Base-by-base conservation (phyloP, 768 basidiomycete genomes). In the Panus rudis region DNA sequence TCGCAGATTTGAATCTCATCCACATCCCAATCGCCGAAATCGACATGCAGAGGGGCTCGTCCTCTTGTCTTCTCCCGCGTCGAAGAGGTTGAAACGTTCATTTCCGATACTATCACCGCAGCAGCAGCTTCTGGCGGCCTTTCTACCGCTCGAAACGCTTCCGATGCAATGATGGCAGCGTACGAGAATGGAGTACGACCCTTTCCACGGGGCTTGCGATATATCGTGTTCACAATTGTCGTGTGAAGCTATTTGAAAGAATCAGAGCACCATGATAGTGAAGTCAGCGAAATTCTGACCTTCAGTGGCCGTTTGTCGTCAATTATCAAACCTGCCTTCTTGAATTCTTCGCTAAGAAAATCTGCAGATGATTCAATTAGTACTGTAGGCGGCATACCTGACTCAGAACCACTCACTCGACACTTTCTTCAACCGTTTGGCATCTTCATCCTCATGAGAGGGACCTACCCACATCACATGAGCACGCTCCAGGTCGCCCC, bases 1-100 rank as follows among this genome's bases (percentile, higher is more conserved):
- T 70, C 65, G 64, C 82, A 86, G 24, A 86, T 64, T 55, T 85
- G 76, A 10, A 85, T 60, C 49, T 78, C 74, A 24, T 69, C 57
- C 6, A 83, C 71, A 1, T 53, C 39, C 66, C 76, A 83, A 1
- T 61, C 52, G 0, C 84, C 83, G 17, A 84, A 65, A 26, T 75
- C 51, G 19, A 78, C 67, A 4, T 45, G 40, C 33, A 63, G 54
- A 14, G 57, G 66, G 14, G 10, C 26, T 35, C 20, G 26, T 2
- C 30, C 51, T 44, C 35, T 48, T 20, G 32, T 20, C 16, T n/a
- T n/a, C n/a, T n/a, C n/a, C n/a, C 14, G 22, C 30, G 20, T 7
- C n/a, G 12, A 17, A 20, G 13, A 28, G 13, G 16, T n/a, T 16
- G 16, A n/a, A 8, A 20, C 13, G 8, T 37, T 4, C 5, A 26